Base-by-base conservation (phyloP, 2,329 filamentous ascomycete species). In the Aspergillus jensenii region DNA sequence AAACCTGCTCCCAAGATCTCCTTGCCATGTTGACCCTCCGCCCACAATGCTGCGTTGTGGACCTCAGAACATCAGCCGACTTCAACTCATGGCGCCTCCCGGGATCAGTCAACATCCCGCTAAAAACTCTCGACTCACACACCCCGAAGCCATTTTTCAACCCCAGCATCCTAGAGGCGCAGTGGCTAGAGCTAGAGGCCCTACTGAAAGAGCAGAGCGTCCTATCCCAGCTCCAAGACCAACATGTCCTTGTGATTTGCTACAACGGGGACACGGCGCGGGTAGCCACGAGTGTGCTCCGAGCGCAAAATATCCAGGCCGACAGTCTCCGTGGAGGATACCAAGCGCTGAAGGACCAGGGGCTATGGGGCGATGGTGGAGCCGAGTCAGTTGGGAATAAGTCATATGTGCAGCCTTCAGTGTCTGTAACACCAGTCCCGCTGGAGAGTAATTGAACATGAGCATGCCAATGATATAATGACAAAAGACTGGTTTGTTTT, bases 231-330 rank as follows among this genome's bases (percentile, higher is more conserved):
- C 65, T 71, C 47, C 53, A 59, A 12, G 70, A 62, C 4, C 75
- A 73, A 55, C 73, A 74, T 6, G 65, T 82, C 12, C 63, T 85
- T 11, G 63, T 84, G 9, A 65, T 82, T 9, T 85, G 82, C 65
- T 84, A 84, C 52, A 73, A 82, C 47, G 83, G 83, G 3, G 81
- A 86, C 57, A 81, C 78, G 31, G 76, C 82, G 4, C 75, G 83
- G 0, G 76, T 85, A 5, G 83, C 82, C 3, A 80, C 80, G 2
- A 84, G 81, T 53, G 76, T 85, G 3, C 66, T 85, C 48, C 74
- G 82, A 5, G 81, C 80, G 0, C 82, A 80, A 60, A 81, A 79
- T 0, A 71, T 78, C 23, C 73, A 76, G 56, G 79, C 80, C 1
- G 76, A 79, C 43, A 82, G 78, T 62, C 63, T 84, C 21, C 69